Percentiles rank a stretch among this genome's conserved stretches.
These are phyloP conservation scores for Neoboletus magnificus DNA, from an alignment of 768 basidiomycete genomes.

Conservation along the genomic window DNA sequence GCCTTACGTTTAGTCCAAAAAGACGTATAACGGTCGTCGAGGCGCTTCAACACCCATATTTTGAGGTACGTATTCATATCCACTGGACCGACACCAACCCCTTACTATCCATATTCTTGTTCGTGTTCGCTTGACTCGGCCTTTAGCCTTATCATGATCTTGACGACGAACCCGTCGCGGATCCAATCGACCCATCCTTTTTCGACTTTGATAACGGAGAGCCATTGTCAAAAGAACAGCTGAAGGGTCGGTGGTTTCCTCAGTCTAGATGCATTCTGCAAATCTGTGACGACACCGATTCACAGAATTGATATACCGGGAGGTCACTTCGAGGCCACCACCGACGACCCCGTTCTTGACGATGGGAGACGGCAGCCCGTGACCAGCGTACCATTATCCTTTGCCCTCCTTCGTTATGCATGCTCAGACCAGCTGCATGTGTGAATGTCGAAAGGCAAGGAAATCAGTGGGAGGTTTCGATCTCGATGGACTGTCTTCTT, in stretches of 20 bases:
- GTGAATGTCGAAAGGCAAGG: not conserved
- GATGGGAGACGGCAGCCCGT: constrained; percentile 13
- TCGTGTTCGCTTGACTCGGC: not conserved
- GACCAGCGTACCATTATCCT: not conserved
- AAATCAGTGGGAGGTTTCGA: not conserved
- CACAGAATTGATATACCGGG: constrained; percentile 46
- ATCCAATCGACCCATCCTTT: constrained; percentile 70
- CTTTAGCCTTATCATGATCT: constrained; percentile 81
- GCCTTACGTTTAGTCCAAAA: constrained; percentile 82
- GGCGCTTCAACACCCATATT: constrained; percentile 85
- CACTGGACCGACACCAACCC: not conserved
- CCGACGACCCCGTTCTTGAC: constrained; percentile 15
- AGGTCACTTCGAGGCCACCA: constrained; percentile 36
- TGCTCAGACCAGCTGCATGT: not conserved
- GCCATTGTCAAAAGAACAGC: constrained; percentile 58
- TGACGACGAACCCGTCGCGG: constrained; percentile 82
- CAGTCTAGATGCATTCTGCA: not conserved
- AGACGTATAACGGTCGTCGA: constrained; percentile 86
- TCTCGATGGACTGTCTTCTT: not conserved
- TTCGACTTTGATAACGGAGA: constrained; percentile 79
- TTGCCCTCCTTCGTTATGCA: not conserved
- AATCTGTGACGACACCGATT: not conserved
- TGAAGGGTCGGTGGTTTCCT: constrained; percentile 51
- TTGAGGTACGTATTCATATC: constrained; percentile 51
- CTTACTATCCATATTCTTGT: not conserved